Percentiles rank a stretch among this genome's conserved stretches.
These are phyloP conservation scores for Annulohypoxylon nitens DNA, from an alignment of 495 filamentous ascomycete species.

Conservation along the genomic window DNA sequence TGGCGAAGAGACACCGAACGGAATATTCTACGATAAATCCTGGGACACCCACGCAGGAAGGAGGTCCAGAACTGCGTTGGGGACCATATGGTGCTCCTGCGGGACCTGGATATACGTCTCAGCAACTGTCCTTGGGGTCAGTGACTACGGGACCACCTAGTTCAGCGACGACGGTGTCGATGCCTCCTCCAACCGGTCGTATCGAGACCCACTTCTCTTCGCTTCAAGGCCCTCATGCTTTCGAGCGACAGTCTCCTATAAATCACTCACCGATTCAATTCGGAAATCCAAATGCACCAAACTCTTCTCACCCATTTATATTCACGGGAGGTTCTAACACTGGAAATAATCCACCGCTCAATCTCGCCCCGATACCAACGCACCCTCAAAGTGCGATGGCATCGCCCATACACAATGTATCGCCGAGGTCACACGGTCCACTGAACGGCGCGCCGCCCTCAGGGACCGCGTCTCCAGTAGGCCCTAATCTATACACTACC, in stretches of 20 bases:
- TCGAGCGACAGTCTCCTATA: constrained; percentile 50
- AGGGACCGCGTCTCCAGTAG: constrained; percentile 49
- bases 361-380: constrained; percentile 50
- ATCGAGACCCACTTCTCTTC: constrained; percentile 51
- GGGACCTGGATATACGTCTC: constrained; percentile 38
- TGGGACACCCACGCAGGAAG: constrained; percentile 45
- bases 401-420: constrained; percentile 50
- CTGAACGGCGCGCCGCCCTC: constrained; percentile 45
- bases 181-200: constrained; percentile 50
- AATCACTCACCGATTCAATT: constrained; percentile 51
- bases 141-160: constrained; percentile 49
- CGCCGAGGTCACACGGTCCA: constrained; percentile 47
- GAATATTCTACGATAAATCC: constrained; percentile 46
- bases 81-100: constrained; percentile 40
- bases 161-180: constrained; percentile 47
- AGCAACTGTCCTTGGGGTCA: constrained; percentile 45
- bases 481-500: constrained; percentile 52
- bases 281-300: constrained; percentile 39
- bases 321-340: constrained; percentile 45
- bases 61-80: constrained; percentile 50
- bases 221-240: constrained; percentile 45
- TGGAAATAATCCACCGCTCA: constrained; percentile 45
- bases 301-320: constrained; percentile 47
- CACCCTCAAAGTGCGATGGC: constrained; percentile 47
- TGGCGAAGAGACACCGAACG: constrained; percentile 47